Conservation (phyloP, 1,284 basidiomycete species). For the Trametes versicolor region DNA sequence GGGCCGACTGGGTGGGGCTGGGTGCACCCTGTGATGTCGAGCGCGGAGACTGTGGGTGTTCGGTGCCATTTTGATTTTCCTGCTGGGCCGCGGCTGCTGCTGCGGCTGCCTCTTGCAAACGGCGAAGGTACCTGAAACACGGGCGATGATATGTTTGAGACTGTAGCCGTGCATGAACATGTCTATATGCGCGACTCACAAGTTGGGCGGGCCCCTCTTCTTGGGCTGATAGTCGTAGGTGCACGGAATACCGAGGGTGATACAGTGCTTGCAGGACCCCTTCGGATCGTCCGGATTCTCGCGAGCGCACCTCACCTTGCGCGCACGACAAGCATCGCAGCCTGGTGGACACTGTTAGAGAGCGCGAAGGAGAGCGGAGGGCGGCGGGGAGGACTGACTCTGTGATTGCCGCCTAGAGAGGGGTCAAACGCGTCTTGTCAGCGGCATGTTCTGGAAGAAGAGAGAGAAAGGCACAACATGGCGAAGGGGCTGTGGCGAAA, state of each 20-base stretch:
- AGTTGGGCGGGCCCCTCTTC: constrained; percentile 89
- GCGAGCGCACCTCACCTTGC: constrained; percentile 83
- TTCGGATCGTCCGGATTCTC: constrained; percentile 80
- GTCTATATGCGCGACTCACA: constrained; percentile 56
- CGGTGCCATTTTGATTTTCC: constrained; percentile 51
- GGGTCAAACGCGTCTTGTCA: constrained; percentile 42
- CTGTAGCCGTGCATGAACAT: constrained; percentile 17
- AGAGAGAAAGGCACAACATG: constrained; percentile 39
- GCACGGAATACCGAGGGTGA: constrained; percentile 83
- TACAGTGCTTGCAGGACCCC: constrained; percentile 85
- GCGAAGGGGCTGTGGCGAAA: constrained; percentile 21
- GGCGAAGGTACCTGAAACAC: constrained; percentile 71
- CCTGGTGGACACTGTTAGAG: constrained; percentile 53
- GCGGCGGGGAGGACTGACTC: constrained; percentile 56
- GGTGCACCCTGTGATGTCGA: constrained; percentile 52
- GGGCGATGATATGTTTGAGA: constrained; percentile 15
- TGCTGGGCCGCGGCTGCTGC: constrained; percentile 55
- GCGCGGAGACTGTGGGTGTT: constrained; percentile 57
- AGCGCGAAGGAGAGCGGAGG: constrained; percentile 25
- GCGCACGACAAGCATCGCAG: constrained; percentile 85
- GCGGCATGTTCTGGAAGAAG: constrained; percentile 26
- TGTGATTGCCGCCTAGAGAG: constrained; percentile 78
- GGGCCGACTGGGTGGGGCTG: constrained; percentile 59
- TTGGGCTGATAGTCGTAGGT: constrained; percentile 93
- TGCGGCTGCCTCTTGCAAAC: constrained; percentile 80